A percentile compares a stretch with the other conserved stretches of the same genome.
These are phyloP conservation scores for Teunomyces atbi DNA, from an alignment of 805 yeast species.

Conservation along the genomic window DNA sequence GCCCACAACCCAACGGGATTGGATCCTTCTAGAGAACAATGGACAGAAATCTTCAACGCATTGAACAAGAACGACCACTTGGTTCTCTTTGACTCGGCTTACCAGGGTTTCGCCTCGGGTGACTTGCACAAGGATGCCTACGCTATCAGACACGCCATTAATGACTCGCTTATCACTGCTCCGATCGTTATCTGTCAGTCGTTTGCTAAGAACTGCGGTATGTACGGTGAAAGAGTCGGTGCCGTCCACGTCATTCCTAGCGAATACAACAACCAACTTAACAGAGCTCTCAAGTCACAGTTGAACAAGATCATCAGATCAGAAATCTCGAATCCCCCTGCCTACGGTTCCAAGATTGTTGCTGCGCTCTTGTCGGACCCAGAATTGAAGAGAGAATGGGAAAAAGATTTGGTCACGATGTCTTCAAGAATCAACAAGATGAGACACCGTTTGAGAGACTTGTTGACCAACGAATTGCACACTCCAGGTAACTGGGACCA, in stretches of 20 bases:
- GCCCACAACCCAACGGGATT: slow-evolving; percentile 98
- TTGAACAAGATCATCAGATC: slow-evolving; percentile 73
- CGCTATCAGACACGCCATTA: slow-evolving; percentile 69
- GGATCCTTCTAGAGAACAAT: slow-evolving; percentile 82
- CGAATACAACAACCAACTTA: slow-evolving; percentile 32
- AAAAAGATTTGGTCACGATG: slow-evolving; percentile 80
- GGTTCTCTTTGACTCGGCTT: slow-evolving; percentile 89
- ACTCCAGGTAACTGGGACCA: slow-evolving; percentile 96
- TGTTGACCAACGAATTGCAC: slow-evolving; percentile 49
- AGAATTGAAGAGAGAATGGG: slow-evolving; percentile 77
- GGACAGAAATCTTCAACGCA: slow-evolving; percentile 68
- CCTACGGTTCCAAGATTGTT: slow-evolving; percentile 92
- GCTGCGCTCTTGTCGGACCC: slow-evolving; percentile 67
- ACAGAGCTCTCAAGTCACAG: slow-evolving; percentile 68
- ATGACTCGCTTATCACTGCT: slow-evolving; percentile 24
- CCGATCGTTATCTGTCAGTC: slow-evolving; percentile 87
- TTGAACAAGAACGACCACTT: slow-evolving; percentile 64
- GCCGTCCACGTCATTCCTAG: slow-evolving; percentile 73
- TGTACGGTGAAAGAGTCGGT: slow-evolving; percentile 97
- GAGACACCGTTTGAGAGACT: slow-evolving; percentile 67
- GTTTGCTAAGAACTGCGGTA: slow-evolving; percentile 93
- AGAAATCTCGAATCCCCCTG: slow-evolving; percentile 91
- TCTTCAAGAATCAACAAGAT: slow-evolving; percentile 75
- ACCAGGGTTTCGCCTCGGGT: slow-evolving; percentile 97
- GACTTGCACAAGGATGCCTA: slow-evolving; percentile 78